These are phyloP conservation scores for Sporothrix humicola DNA, from an alignment of 2,329 filamentous ascomycete species.

Conservation along the genomic window DNA sequence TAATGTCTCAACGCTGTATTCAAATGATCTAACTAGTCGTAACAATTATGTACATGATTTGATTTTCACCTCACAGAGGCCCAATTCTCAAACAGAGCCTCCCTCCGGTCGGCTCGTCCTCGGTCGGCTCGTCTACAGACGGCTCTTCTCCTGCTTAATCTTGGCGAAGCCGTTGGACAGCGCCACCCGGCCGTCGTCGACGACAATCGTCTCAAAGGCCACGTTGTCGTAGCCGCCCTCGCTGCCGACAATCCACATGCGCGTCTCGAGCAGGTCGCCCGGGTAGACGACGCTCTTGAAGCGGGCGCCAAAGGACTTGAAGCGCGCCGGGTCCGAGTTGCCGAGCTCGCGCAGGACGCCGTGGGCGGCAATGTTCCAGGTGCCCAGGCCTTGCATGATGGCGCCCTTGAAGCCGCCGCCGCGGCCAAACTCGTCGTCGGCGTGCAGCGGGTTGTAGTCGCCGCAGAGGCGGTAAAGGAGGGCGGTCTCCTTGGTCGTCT, in stretches of 20 bases:
- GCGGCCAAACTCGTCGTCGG: conserved; percentile 50
- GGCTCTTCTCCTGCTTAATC: conserved; percentile 34
- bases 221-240: conserved; percentile 46
- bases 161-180: conserved; percentile 44
- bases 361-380: conserved; percentile 55
- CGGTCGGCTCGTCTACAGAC: conserved; percentile 29
- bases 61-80: not conserved
- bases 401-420: conserved; percentile 53
- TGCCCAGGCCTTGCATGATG: conserved; percentile 55
- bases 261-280: conserved; percentile 52
- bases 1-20: conserved; percentile 15
- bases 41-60: conserved; percentile 25
- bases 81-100: not conserved
- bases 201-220: conserved; percentile 50
- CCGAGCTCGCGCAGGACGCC: conserved; percentile 50
- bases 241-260: conserved; percentile 50
- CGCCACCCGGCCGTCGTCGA: conserved; percentile 48
- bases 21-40: conserved; percentile 20
- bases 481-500: conserved; percentile 49
- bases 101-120: not conserved
- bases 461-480: conserved; percentile 54
- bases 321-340: conserved; percentile 48
- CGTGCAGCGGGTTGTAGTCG: conserved; percentile 57
- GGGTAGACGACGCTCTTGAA: conserved; percentile 56
- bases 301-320: conserved; percentile 52